These are phyloP conservation scores for Penicillium sp. DNA, from an alignment of 2,329 filamentous ascomycete species.

Conservation along the genomic window DNA sequence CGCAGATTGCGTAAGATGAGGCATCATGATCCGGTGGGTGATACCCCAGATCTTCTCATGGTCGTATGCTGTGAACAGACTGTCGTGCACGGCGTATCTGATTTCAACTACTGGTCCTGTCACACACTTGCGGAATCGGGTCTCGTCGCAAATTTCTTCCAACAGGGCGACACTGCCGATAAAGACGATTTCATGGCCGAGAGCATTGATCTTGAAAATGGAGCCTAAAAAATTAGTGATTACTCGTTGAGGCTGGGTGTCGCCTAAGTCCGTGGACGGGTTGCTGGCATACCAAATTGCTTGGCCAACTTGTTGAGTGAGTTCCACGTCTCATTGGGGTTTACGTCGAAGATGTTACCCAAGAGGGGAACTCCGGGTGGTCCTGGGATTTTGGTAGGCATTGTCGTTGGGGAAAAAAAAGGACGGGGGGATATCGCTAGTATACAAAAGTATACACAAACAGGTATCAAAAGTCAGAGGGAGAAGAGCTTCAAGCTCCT, in stretches of 20 bases:
- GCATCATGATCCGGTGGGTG: slow-evolving; percentile 51
- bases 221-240: slow-evolving; percentile 44
- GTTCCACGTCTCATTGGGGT: slow-evolving; percentile 51
- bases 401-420: slow-evolving; percentile 22
- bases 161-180: slow-evolving; percentile 56
- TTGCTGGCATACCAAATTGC: slow-evolving; percentile 43
- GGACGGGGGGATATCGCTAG: slow-evolving; percentile 5
- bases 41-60: slow-evolving; percentile 60
- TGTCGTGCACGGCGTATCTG: slow-evolving; percentile 61
- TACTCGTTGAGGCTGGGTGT: background rate
- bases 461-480: background rate
- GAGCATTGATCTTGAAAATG: slow-evolving; percentile 57
- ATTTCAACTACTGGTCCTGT: slow-evolving; percentile 58
- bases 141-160: slow-evolving; percentile 65
- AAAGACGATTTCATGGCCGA: slow-evolving; percentile 48
- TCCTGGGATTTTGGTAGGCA: slow-evolving; percentile 52
- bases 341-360: slow-evolving; percentile 53
- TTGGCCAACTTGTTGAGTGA: slow-evolving; percentile 51
- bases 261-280: background rate
- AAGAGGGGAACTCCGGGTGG: slow-evolving; percentile 52
- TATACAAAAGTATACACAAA: slow-evolving; percentile 13
- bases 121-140: slow-evolving; percentile 53
- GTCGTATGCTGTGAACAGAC: slow-evolving; percentile 61
- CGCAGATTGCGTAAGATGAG: slow-evolving; percentile 43
- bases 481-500: background rate